Evolutionary conservation across 2,329 filamentous ascomycete genomes (phyloP), one percentile per base, ranked within the genome.

Genomic region (Lasiodiplodia hormozganensis): DNA sequence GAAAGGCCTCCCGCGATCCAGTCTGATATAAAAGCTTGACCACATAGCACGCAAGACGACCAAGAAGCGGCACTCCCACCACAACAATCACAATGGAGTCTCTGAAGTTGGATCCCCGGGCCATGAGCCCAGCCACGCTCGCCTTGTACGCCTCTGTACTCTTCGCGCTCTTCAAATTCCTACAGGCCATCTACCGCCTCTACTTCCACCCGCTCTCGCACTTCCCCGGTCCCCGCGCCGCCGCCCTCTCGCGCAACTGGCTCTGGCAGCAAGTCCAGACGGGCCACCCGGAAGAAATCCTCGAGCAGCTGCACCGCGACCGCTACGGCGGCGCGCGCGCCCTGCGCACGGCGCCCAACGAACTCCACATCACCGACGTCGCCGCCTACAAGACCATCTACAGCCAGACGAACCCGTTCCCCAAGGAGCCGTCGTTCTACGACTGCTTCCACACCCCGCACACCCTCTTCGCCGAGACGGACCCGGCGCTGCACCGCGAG

Each of bases 201-300:
- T 73, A 64, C 51, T 69, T 73, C 47, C 70, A 70, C 56, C 72
- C 73, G 6, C 65, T 73, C 36, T 62, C 71, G 21, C 47, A 53
- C 25, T 74, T 71, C 53, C 73, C 74, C 0, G 74, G 74, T 6
- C 73, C 74, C n/a, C 64, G 60, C 11, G 56, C 74, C 14, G 73
- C 74, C 49, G 38, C n/a, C 14, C 21, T 40, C n/a, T 40, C 54
- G 4, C 52, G 52, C 14, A 34, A 34, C 28, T 56, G 52, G 52
- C 16, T 56, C 0, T 56, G 52, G 52, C 52, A 56, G n/a, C 52
- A 56, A 18, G 28, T 21, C 25, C 52, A n/a, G 4, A 56, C 25
- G 1, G 52, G 52, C 8, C 25, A 36, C 8, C 25, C 52, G 0
- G 52, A 56, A n/a, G 52, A 56, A 11, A 5, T 21, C 12, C 23